Evolutionary conservation across 2,329 filamentous ascomycete species (phyloP).

Genomic region (Colletotrichum filicis): DNA sequence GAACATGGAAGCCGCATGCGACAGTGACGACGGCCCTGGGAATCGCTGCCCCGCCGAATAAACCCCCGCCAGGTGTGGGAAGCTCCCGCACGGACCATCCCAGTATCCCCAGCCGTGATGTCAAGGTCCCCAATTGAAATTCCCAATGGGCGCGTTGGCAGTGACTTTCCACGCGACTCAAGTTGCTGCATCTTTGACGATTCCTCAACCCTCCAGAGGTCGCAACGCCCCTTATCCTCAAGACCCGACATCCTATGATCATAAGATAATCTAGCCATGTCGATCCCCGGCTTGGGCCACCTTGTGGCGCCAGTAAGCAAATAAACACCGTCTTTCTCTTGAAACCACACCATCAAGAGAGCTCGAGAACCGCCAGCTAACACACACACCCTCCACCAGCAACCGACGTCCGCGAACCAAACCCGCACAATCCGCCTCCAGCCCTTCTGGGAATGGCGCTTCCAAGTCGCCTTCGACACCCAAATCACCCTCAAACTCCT

Average conservation of each 20-base stretch:
- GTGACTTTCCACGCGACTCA: conserved; percentile 15
- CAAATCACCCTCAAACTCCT: conserved; percentile 69
- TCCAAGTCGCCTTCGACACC: conserved; percentile 70
- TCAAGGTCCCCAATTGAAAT: conserved; percentile 11
- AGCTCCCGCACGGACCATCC: conserved; percentile 26
- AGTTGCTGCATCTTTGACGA: not conserved
- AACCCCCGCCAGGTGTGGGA: conserved; percentile 2
- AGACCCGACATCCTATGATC: not conserved
- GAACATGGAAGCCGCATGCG: not conserved
- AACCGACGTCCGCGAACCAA: conserved; percentile 50
- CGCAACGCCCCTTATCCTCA: not conserved
- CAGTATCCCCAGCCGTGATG: conserved; percentile 9
- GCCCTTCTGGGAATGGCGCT: conserved; percentile 81
- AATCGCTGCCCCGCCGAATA: conserved; percentile 21
- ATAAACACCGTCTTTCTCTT: not conserved
- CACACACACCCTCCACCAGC: conserved; percentile 26
- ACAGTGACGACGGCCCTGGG: not conserved
- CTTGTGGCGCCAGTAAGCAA: conserved; percentile 68
- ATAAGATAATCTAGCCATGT: conserved; percentile 61
- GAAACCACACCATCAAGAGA: not conserved
- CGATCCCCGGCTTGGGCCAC: conserved; percentile 79
- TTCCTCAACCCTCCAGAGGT: not conserved
- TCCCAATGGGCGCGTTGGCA: not conserved
- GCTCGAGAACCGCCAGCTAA: not conserved
- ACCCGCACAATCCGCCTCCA: conserved; percentile 64